A percentile compares a stretch with the other conserved stretches of the same genome.
phyloP scores from a whole-genome alignment of 192 early-diverging fungal species.

The Backusella parvicylindrica region DNA sequence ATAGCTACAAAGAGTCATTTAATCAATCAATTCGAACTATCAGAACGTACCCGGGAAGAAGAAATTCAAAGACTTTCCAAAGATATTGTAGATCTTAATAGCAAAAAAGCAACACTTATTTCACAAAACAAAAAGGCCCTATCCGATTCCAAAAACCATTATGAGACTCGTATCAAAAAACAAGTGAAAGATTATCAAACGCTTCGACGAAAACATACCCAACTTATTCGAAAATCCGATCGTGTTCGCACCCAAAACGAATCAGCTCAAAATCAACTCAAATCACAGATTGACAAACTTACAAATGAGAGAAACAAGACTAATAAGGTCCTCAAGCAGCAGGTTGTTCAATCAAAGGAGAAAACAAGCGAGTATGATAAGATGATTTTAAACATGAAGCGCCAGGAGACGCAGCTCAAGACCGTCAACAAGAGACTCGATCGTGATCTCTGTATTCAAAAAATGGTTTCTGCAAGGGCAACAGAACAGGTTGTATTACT shows the following conservation, averaged over 20 bases:
- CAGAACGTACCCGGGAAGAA: background rate
- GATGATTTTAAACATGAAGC: slow-evolving; percentile 5
- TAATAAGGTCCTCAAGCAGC: slow-evolving; percentile 18
- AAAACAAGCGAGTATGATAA: background rate
- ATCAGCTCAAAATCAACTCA: slow-evolving; percentile 7
- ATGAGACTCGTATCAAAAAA: slow-evolving; percentile 12
- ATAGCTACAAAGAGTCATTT: background rate
- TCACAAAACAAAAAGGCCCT: slow-evolving; percentile 10
- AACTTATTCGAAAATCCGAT: slow-evolving; percentile 12
- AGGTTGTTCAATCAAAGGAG: slow-evolving; percentile 17
- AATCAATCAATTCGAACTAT: background rate
- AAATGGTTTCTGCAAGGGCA: background rate
- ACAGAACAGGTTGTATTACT: slow-evolving; percentile 1
- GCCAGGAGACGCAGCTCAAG: background rate
- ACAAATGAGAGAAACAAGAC: slow-evolving; percentile 25
- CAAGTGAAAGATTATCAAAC: slow-evolving; percentile 15
- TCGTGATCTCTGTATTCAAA: slow-evolving; percentile 11
- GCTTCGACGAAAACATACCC: slow-evolving; percentile 19
- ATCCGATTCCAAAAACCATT: slow-evolving; percentile 2
- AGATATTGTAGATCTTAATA: background rate
- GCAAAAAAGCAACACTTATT: background rate
- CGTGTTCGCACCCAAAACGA: slow-evolving; percentile 5
- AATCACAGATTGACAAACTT: background rate
- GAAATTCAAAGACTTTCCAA: slow-evolving; percentile 1
- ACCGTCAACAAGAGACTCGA: slow-evolving; percentile 2